These are phyloP conservation scores for Brachypodium distachyon DNA, from an alignment of 202 grass and related monocot genomes.

Conservation along the genomic window DNA sequence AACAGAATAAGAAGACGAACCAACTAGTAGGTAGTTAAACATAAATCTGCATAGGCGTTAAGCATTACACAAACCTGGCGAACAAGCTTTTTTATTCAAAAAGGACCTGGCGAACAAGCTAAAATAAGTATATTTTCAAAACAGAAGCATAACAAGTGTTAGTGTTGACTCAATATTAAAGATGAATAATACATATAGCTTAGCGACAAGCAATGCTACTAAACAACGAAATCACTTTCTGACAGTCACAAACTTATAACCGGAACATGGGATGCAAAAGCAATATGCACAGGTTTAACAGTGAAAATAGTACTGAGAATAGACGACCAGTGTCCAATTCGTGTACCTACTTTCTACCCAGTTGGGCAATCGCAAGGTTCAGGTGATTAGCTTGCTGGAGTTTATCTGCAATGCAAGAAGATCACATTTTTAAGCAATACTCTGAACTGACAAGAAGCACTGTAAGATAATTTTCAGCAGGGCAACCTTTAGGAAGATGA, in stretches of 20 bases:
- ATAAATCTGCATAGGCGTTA: too few relatives aligned
- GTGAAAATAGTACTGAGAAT: neutral
- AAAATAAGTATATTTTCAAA: neutral
- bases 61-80: neutral
- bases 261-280: neutral
- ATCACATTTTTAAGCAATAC: neutral
- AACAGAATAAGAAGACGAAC: neutral
- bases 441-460: constrained; percentile 6
- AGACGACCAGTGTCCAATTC: constrained; percentile 1
- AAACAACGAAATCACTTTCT: constrained; percentile 13
- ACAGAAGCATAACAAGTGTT: neutral
- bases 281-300: constrained; percentile 8
- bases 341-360: constrained; percentile 92
- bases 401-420: constrained; percentile 58
- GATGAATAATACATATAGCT: too few relatives aligned
- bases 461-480: neutral
- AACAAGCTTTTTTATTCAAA: too few relatives aligned
- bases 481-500: constrained; percentile 69
- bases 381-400: constrained; percentile 68
- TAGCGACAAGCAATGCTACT: neutral
- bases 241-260: neutral
- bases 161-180: neutral
- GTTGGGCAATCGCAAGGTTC: constrained; percentile 63
- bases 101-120: too few relatives aligned
- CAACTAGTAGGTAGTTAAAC: too few relatives aligned